Evolutionary conservation across 2,329 filamentous ascomycete genomes (phyloP).

Genomic region (Penicillium janthinellum): DNA sequence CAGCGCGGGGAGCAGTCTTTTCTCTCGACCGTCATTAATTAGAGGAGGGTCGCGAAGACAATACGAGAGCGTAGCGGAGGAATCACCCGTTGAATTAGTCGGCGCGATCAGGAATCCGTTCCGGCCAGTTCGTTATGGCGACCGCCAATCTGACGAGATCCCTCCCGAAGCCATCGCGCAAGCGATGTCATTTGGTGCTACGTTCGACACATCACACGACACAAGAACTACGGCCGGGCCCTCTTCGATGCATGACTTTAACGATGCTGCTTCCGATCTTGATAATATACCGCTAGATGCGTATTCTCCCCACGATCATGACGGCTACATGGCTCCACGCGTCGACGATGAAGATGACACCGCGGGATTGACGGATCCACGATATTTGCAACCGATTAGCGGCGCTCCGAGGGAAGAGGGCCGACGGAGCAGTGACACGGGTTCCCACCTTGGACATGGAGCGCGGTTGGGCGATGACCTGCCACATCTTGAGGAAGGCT

Average conservation of each 20-base stretch:
- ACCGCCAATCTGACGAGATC: constrained; percentile 28
- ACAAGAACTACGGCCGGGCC: constrained; percentile 9
- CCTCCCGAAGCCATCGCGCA: constrained; percentile 44
- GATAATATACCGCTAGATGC: constrained; percentile 33
- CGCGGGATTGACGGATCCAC: constrained; percentile 60
- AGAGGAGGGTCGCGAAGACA: constrained; percentile 44
- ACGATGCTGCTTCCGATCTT: constrained; percentile 33
- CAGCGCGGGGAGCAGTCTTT: constrained; percentile 47
- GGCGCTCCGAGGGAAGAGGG: constrained; percentile 48
- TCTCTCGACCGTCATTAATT: constrained; percentile 45
- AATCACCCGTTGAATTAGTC: constrained; percentile 47
- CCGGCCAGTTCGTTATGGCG: constrained; percentile 19
- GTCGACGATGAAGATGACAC: constrained; percentile 55
- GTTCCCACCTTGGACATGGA: constrained; percentile 55
- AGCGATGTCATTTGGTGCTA: constrained; percentile 48
- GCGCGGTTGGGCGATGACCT: constrained; percentile 64
- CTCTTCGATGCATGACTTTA: constrained; percentile 25
- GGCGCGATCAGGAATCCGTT: constrained; percentile 26
- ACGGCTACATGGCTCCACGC: constrained; percentile 57
- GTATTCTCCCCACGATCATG: constrained; percentile 46
- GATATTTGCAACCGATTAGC: constrained; percentile 59
- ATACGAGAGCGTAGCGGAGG: constrained; percentile 58
- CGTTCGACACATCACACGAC: constrained; percentile 36
- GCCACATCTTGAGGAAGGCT: constrained; percentile 58
- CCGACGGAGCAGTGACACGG: constrained; percentile 52